Evolutionary conservation across 2,329 filamentous ascomycete species (phyloP).

Genomic region (Hypoxylon rubiginosum): DNA sequence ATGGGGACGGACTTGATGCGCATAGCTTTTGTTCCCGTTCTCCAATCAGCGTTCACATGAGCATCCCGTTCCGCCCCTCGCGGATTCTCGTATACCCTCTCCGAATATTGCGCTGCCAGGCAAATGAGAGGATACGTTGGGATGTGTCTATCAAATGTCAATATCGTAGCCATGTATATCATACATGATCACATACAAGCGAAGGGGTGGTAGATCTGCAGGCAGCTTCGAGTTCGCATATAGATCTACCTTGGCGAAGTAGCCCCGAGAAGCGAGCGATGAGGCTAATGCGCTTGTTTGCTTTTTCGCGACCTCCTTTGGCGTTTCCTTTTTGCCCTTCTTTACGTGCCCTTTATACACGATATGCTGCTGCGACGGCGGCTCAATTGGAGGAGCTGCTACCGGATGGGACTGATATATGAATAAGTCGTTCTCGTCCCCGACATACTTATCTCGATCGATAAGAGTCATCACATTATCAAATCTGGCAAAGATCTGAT

Average conservation of each 20-base stretch:
- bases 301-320: slow-evolving; percentile 54
- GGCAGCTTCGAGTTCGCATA: slow-evolving; percentile 85
- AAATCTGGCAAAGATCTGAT: slow-evolving; percentile 73
- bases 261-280: slow-evolving; percentile 63
- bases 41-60: slow-evolving; percentile 79
- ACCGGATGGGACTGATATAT: slow-evolving; percentile 52
- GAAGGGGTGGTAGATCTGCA: slow-evolving; percentile 74
- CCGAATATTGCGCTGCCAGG: slow-evolving; percentile 82
- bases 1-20: slow-evolving; percentile 84
- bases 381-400: slow-evolving; percentile 29
- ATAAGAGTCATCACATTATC: slow-evolving; percentile 79
- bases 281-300: slow-evolving; percentile 53
- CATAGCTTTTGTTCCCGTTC: slow-evolving; percentile 85
- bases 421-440: slow-evolving; percentile 68
- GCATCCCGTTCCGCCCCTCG: slow-evolving; percentile 73
- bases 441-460: slow-evolving; percentile 70
- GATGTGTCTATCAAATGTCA: slow-evolving; percentile 68
- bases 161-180: slow-evolving; percentile 14
- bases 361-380: slow-evolving; percentile 24
- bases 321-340: slow-evolving; percentile 52
- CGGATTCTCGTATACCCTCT: slow-evolving; percentile 78
- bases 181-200: slow-evolving; percentile 64
- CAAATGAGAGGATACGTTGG: slow-evolving; percentile 83
- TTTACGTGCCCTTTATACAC: slow-evolving; percentile 42
- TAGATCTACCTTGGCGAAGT: slow-evolving; percentile 81